These are phyloP conservation scores for Suillus hirtellus DNA, from an alignment of 768 basidiomycete genomes.

Conservation along the genomic window DNA sequence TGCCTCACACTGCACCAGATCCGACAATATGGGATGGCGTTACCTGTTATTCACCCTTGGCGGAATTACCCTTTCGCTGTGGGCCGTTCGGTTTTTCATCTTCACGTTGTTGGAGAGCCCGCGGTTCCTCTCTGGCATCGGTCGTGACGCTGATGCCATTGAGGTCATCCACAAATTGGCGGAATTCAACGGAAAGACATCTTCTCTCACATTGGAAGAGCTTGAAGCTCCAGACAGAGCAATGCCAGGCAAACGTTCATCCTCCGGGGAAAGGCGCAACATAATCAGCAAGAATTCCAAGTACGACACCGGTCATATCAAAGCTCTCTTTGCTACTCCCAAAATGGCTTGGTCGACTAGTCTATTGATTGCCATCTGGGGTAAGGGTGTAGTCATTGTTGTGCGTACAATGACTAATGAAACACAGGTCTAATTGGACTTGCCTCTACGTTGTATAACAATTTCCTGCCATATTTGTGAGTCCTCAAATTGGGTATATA, in stretches of 20 bases:
- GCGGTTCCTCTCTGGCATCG: conserved; percentile 55
- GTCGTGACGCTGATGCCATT: conserved; percentile 53
- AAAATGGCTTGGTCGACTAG: conserved; percentile 68
- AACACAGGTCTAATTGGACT: conserved; percentile 67
- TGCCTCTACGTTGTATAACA: conserved; percentile 67
- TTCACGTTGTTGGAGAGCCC: conserved; percentile 60
- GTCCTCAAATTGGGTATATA: conserved; percentile 17
- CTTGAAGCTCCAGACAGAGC: conserved; percentile 36
- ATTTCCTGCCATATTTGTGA: conserved; percentile 54
- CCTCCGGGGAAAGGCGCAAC: conserved; percentile 18
- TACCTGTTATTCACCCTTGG: conserved; percentile 58
- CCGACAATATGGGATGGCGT: conserved; percentile 65
- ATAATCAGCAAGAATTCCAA: conserved; percentile 43
- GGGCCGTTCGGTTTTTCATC: conserved; percentile 50
- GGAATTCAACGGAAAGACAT: conserved; percentile 46
- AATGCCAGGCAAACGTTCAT: conserved; percentile 13
- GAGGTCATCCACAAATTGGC: conserved; percentile 50
- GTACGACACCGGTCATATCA: conserved; percentile 47
- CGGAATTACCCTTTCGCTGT: conserved; percentile 52
- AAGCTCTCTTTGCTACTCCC: conserved; percentile 59
- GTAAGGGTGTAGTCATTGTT: conserved; percentile 35
- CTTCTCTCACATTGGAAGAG: conserved; percentile 44
- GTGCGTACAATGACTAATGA: not conserved
- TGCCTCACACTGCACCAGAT: conserved; percentile 36
- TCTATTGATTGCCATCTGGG: conserved; percentile 49